A percentile compares a stretch with the other conserved stretches of the same genome.
Evolutionary conservation across 2,329 filamentous ascomycete species (phyloP).

Genomic region (Cordyceps tenuipes): DNA sequence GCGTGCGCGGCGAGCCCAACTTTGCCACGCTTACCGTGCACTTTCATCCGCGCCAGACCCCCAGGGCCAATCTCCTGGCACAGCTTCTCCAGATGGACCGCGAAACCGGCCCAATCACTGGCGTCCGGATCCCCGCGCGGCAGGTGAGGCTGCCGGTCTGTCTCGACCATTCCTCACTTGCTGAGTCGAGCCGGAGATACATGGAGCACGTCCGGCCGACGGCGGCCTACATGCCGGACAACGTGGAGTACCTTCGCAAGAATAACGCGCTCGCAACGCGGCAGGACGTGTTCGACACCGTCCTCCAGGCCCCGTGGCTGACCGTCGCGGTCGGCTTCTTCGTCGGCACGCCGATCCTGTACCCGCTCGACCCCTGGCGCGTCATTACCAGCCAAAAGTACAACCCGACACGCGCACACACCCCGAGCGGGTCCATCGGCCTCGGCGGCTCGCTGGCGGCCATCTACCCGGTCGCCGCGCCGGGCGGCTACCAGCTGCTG

Average conservation of each 20-base stretch:
- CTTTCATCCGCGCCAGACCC: slow-evolving; percentile 11
- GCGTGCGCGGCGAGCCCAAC: slow-evolving; percentile 15
- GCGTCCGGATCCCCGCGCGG: slow-evolving; percentile 8
- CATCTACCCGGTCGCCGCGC: slow-evolving; percentile 22
- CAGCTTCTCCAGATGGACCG: not conserved
- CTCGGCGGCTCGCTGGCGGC: slow-evolving; percentile 24
- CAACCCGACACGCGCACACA: slow-evolving; percentile 23
- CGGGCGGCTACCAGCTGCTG: slow-evolving; percentile 28
- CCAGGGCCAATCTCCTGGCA: not conserved
- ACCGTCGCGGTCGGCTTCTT: slow-evolving; percentile 22
- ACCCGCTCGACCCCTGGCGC: slow-evolving; percentile 2
- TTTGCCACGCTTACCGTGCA: slow-evolving; percentile 16
- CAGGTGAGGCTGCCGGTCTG: slow-evolving; percentile 19
- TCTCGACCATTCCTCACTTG: slow-evolving; percentile 22
- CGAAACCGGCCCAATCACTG: not conserved
- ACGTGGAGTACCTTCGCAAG: slow-evolving; percentile 40
- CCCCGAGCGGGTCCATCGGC: slow-evolving; percentile 25
- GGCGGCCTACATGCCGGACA: slow-evolving; percentile 52
- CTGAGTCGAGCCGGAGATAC: slow-evolving; percentile 40
- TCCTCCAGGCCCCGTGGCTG: slow-evolving; percentile 26
- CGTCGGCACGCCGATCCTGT: slow-evolving; percentile 25
- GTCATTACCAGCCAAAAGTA: slow-evolving; percentile 19
- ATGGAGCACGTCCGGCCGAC: slow-evolving; percentile 50
- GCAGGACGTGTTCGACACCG: slow-evolving; percentile 23
- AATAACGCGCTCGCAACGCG: slow-evolving; percentile 28